Percentiles rank a stretch among this genome's conserved stretches.
Conservation (phyloP, 768 basidiomycete species). For the Tubosaeta sp. region DNA sequence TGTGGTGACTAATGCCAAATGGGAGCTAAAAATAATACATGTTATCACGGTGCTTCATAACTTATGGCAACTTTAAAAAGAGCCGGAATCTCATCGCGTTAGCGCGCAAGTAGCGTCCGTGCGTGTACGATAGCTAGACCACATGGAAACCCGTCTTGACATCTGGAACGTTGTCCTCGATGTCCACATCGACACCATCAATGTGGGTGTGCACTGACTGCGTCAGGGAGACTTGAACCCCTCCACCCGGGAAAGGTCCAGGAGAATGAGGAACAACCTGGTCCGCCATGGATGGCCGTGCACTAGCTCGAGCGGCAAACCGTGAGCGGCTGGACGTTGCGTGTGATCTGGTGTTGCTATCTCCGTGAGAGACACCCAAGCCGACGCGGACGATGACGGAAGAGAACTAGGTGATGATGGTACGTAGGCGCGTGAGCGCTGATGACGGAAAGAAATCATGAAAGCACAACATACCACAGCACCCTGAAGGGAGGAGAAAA, state of each 20-base stretch:
- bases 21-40: background rate
- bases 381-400: slow-evolving; percentile 27
- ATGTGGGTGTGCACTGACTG: background rate
- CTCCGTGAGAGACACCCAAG: slow-evolving; percentile 18
- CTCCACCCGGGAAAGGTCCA: background rate
- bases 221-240: background rate
- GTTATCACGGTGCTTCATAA: background rate
- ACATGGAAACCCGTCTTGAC: background rate
- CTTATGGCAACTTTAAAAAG: background rate
- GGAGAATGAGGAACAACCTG: background rate
- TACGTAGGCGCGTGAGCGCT: background rate
- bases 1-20: no score
- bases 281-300: background rate
- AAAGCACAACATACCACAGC: slow-evolving; percentile 11
- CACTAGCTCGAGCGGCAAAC: background rate
- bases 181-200: background rate
- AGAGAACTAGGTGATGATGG: slow-evolving; percentile 15
- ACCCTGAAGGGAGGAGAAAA: slow-evolving; percentile 1
- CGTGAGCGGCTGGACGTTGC: slow-evolving; percentile 1
- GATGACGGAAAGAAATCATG: background rate
- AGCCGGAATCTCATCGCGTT: background rate
- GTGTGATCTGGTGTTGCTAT: background rate
- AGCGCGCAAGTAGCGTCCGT: background rate
- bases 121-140: background rate
- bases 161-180: background rate